phyloP scores from a whole-genome alignment of 208 protist species.

The Leishmania major region DNA sequence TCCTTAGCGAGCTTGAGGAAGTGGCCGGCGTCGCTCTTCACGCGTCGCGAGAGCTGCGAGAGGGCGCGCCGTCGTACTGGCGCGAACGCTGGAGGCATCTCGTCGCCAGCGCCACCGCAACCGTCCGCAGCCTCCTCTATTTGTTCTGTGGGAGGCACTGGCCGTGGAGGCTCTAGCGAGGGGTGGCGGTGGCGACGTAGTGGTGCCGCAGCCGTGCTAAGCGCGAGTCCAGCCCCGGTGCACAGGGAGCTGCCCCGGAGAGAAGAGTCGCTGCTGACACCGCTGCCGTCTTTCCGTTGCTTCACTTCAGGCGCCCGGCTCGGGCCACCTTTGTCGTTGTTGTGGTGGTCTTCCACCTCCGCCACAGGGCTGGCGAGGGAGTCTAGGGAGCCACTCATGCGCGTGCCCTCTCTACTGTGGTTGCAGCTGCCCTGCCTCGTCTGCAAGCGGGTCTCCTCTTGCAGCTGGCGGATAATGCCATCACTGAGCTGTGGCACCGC shows the following conservation, averaged over 20 bases:
- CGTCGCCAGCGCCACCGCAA: not conserved
- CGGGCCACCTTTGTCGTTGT: not conserved
- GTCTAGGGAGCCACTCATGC: slow-evolving; percentile 16
- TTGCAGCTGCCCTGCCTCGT: not conserved
- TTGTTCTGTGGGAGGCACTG: not conserved
- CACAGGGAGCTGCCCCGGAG: not conserved
- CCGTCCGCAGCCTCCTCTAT: not conserved
- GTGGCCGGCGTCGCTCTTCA: slow-evolving; percentile 20
- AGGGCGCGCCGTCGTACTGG: slow-evolving; percentile 26
- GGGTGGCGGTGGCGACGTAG: slow-evolving; percentile 21
- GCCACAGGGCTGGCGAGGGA: slow-evolving; percentile 12
- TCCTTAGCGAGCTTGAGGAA: slow-evolving; percentile 10
- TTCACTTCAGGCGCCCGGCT: not conserved
- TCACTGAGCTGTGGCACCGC: slow-evolving; percentile 49
- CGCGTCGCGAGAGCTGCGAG: slow-evolving; percentile 35
- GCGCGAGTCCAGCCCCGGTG: not conserved
- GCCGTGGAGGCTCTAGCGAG: slow-evolving; percentile 6
- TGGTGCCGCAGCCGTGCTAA: not conserved
- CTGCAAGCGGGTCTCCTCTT: slow-evolving; percentile 23
- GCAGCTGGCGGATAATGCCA: slow-evolving; percentile 32
- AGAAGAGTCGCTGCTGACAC: not conserved
- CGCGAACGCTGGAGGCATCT: not conserved
- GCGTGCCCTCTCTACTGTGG: slow-evolving; percentile 23
- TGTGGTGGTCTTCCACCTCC: not conserved
- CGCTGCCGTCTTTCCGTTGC: not conserved